Conservation (phyloP, 495 filamentous ascomycete genomes). For the Jackrogersella minutella region DNA sequence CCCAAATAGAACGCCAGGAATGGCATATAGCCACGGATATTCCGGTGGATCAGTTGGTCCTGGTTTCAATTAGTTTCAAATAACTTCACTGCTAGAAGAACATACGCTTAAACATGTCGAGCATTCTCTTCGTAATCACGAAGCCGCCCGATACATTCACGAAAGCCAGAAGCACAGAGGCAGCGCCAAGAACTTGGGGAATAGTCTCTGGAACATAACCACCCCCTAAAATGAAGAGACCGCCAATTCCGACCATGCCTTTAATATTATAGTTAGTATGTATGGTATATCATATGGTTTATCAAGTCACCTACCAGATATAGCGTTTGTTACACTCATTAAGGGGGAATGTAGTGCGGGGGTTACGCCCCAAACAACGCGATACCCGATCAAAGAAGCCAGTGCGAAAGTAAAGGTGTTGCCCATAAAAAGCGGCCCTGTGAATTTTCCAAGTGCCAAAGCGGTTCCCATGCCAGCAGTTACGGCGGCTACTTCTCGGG, state of each 20-base stretch:
- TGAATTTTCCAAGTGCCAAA: constrained; percentile 76
- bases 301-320: constrained; percentile 62
- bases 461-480: constrained; percentile 77
- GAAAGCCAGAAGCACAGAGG: constrained; percentile 80
- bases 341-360: constrained; percentile 82
- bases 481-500: constrained; percentile 72
- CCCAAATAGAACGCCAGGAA: constrained; percentile 76
- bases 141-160: constrained; percentile 85
- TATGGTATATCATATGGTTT: constrained; percentile 8
- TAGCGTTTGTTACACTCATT: constrained; percentile 89
- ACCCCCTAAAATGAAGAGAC: constrained; percentile 82
- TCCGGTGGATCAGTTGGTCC: constrained; percentile 79
- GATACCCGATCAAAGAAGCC: constrained; percentile 80
- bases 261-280: constrained; percentile 35
- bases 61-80: constrained; percentile 40
- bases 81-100: not conserved
- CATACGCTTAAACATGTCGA: constrained; percentile 85
- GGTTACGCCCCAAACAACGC: constrained; percentile 79
- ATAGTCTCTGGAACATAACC: constrained; percentile 75
- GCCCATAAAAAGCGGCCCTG: constrained; percentile 80
- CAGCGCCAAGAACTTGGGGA: constrained; percentile 78
- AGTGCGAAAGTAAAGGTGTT: constrained; percentile 82
- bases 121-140: constrained; percentile 85
- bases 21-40: constrained; percentile 82
- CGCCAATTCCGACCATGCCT: constrained; percentile 81